These are phyloP conservation scores for Calonectria fujianensis DNA, from an alignment of 2,329 filamentous ascomycete species.

Conservation along the genomic window DNA sequence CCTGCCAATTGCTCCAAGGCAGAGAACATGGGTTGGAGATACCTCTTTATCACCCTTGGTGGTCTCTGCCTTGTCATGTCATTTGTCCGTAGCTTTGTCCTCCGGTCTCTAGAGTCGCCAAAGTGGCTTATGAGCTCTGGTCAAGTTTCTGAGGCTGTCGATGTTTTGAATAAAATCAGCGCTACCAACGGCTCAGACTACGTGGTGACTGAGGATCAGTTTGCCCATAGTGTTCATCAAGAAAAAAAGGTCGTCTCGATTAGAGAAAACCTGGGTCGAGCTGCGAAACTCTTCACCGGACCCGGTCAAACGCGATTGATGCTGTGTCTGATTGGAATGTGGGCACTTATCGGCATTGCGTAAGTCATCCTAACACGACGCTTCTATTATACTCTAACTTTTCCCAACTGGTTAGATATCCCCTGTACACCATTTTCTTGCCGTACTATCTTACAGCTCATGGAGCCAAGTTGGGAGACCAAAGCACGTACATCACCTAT, in stretches of 20 bases:
- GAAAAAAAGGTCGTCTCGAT: constrained; percentile 1
- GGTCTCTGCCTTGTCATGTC: constrained; percentile 62
- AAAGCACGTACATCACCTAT: constrained; percentile 55
- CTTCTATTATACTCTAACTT: neutral
- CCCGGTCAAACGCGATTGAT: constrained; percentile 32
- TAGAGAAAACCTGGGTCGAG: constrained; percentile 27
- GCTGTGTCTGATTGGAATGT: constrained; percentile 58
- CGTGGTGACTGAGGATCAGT: constrained; percentile 17
- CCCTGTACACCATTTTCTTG: constrained; percentile 66
- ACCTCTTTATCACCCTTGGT: constrained; percentile 63
- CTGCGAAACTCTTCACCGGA: constrained; percentile 28
- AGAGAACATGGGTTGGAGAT: constrained; percentile 67
- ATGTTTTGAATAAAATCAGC: constrained; percentile 65
- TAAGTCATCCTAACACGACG: neutral
- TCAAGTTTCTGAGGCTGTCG: constrained; percentile 65
- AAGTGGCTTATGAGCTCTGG: constrained; percentile 63
- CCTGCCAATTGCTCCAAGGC: constrained; percentile 57
- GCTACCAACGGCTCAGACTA: constrained; percentile 49
- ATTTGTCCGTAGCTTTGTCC: constrained; percentile 62
- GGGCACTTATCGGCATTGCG: constrained; percentile 65
- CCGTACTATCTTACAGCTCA: constrained; percentile 65
- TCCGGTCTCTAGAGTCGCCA: constrained; percentile 64
- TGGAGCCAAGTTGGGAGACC: constrained; percentile 52
- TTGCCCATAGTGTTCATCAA: constrained; percentile 3
- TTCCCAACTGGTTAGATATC: constrained; percentile 55